Evolutionary conservation across 2,329 filamentous ascomycete species (phyloP).

Genomic region (Diaporthe sp.): DNA sequence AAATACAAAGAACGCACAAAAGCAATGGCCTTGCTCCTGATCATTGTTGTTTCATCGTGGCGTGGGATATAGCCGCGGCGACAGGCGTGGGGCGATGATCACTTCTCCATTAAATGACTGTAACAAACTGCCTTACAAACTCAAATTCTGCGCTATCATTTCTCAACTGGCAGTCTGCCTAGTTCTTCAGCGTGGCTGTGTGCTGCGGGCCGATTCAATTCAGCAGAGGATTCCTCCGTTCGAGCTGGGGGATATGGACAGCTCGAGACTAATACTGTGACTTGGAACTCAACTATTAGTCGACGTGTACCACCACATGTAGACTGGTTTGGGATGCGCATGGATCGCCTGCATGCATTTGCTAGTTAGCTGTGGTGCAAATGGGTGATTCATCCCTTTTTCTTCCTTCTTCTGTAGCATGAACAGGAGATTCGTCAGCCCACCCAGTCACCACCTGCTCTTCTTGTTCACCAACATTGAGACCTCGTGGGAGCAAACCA

Average conservation of each 20-base stretch:
- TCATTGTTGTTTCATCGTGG: not conserved
- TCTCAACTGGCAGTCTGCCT: not conserved
- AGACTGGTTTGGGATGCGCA: not conserved
- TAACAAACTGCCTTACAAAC: not conserved
- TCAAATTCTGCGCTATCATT: not conserved
- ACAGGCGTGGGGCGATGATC: not conserved
- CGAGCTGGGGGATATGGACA: not conserved
- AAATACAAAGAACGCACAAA: not conserved
- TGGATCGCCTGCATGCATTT: not conserved
- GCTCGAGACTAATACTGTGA: not conserved
- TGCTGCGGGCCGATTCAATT: not conserved
- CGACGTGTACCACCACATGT: not conserved
- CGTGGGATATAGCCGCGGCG: not conserved
- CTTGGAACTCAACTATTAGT: not conserved
- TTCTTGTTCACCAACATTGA: not conserved
- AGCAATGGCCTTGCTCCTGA: not conserved
- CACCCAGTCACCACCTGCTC: not conserved
- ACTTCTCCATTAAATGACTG: not conserved
- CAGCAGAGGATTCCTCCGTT: not conserved
- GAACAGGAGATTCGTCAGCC: not conserved
- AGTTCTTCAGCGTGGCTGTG: not conserved
- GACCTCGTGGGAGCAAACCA: not conserved
- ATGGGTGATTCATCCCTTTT: not conserved
- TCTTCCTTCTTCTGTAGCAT: not conserved
- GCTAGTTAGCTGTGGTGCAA: conserved; percentile 1